phyloP scores from a whole-genome alignment of 345 rosid species.

The Salix arbutifolia region DNA sequence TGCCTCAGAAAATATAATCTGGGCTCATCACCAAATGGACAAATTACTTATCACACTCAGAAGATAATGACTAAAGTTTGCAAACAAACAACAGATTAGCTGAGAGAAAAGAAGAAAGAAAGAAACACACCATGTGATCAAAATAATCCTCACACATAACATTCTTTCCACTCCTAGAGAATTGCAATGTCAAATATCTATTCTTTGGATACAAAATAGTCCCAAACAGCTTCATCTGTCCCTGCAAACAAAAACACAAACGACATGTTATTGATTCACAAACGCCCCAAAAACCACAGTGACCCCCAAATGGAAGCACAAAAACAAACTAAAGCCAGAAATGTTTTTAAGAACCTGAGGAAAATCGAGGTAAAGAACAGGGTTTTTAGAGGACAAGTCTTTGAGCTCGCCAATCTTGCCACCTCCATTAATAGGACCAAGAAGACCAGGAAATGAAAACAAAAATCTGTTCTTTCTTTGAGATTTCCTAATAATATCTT shows the following conservation, averaged over 20 bases:
- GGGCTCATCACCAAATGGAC: slow-evolving; percentile 15
- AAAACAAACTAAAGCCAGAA: background rate
- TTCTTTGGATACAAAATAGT: slow-evolving; percentile 64
- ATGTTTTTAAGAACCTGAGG: slow-evolving; percentile 42
- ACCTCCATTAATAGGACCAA: slow-evolving; percentile 51
- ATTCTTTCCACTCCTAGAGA: slow-evolving; percentile 79
- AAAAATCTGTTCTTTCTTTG: slow-evolving; percentile 71
- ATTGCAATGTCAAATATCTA: slow-evolving; percentile 56
- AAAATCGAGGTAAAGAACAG: slow-evolving; percentile 74
- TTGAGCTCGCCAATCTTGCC: slow-evolving; percentile 86
- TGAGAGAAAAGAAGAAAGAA: background rate
- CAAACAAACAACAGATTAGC: background rate
- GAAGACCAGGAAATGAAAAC: slow-evolving; percentile 72
- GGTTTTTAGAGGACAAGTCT: slow-evolving; percentile 72
- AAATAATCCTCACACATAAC: slow-evolving; percentile 68
- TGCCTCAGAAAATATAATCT: slow-evolving; percentile 89
- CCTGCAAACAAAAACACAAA: slow-evolving; percentile 32
- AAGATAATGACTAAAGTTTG: background rate
- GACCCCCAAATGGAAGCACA: background rate
- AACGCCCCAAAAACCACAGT: background rate
- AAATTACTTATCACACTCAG: background rate
- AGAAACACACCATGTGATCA: slow-evolving; percentile 50
- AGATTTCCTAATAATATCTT: slow-evolving; percentile 69
- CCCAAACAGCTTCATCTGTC: slow-evolving; percentile 89
- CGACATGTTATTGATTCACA: background rate